Conservation (phyloP, 257 asterid species). For the Rhazya stricta region DNA sequence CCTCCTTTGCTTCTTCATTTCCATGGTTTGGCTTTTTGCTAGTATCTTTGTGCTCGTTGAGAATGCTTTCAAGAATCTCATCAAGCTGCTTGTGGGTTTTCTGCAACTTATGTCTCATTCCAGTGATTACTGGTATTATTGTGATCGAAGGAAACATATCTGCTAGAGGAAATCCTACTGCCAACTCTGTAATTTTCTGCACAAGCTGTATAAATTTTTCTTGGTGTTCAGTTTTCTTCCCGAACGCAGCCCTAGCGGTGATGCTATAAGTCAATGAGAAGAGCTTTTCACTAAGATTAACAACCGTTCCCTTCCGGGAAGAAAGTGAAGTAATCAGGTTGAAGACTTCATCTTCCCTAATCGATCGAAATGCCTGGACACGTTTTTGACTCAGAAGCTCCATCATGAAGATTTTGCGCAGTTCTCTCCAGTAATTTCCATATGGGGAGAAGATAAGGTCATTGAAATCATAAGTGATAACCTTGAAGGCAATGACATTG, state of each 20-base stretch:
- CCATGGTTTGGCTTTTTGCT: not conserved
- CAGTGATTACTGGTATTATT: too few relatives aligned
- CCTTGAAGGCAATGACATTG: slow-evolving; percentile 9
- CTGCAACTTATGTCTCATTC: not conserved
- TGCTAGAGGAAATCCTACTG: not conserved
- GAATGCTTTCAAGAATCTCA: not conserved
- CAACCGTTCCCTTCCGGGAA: not conserved
- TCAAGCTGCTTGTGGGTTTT: not conserved
- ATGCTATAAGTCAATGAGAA: not conserved
- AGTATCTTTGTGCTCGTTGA: not conserved
- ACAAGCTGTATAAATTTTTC: not conserved
- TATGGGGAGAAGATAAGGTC: slow-evolving; percentile 23
- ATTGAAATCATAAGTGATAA: slow-evolving; percentile 19
- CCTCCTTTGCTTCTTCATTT: not conserved
- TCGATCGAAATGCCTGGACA: slow-evolving; percentile 23
- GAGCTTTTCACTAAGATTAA: not conserved
- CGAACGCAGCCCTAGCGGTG: not conserved
- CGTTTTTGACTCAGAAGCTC: slow-evolving; percentile 36
- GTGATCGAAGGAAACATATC: not conserved
- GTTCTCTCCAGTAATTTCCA: slow-evolving; percentile 40
- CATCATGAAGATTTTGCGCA: slow-evolving; percentile 29
- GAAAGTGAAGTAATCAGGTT: not conserved
- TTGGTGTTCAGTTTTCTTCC: not conserved
- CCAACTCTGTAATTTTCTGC: not conserved
- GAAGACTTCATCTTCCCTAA: slow-evolving; percentile 21